These are phyloP conservation scores for Pseudogymnoascus pannorum DNA, from an alignment of 2,329 filamentous ascomycete species.

Conservation along the genomic window DNA sequence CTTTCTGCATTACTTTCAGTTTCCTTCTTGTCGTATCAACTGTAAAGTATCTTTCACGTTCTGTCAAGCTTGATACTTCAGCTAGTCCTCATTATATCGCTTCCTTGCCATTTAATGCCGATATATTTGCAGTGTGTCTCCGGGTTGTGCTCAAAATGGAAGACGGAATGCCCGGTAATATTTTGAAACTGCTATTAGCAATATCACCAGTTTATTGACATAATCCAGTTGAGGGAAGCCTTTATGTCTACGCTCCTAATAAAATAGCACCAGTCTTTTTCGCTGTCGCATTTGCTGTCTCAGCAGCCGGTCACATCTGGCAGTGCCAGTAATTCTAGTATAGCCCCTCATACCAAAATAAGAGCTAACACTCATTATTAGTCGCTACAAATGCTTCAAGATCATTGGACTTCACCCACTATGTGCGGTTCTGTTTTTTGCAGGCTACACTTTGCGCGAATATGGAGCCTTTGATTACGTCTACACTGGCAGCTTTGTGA, in stretches of 20 bases:
- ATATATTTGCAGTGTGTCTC: background rate
- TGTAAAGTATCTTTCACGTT: background rate
- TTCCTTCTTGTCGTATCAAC: background rate
- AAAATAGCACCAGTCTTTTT: slow-evolving; percentile 45
- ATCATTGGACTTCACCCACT: slow-evolving; percentile 45
- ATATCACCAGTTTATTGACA: background rate
- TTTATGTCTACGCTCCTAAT: slow-evolving; percentile 42
- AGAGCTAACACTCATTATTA: slow-evolving; percentile 19
- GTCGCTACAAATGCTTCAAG: slow-evolving; percentile 46
- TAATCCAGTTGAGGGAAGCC: slow-evolving; percentile 20
- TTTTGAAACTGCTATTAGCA: background rate
- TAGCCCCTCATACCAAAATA: slow-evolving; percentile 9
- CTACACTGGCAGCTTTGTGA: slow-evolving; percentile 24
- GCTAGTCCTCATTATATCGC: background rate
- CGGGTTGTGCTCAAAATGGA: background rate
- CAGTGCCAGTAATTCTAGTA: slow-evolving; percentile 41
- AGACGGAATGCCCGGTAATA: slow-evolving; percentile 6
- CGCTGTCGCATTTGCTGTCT: slow-evolving; percentile 36
- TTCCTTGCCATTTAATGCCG: background rate
- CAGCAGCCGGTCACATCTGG: slow-evolving; percentile 40
- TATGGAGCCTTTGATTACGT: slow-evolving; percentile 42
- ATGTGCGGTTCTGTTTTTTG: slow-evolving; percentile 44
- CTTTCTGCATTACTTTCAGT: background rate
- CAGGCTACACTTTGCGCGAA: slow-evolving; percentile 46
- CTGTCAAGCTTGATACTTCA: background rate